Evolutionary conservation across 78 protist genomes (phyloP), one percentile per base, ranked within the genome.

Genomic region (Dictyostelium brefeldianum): DNA sequence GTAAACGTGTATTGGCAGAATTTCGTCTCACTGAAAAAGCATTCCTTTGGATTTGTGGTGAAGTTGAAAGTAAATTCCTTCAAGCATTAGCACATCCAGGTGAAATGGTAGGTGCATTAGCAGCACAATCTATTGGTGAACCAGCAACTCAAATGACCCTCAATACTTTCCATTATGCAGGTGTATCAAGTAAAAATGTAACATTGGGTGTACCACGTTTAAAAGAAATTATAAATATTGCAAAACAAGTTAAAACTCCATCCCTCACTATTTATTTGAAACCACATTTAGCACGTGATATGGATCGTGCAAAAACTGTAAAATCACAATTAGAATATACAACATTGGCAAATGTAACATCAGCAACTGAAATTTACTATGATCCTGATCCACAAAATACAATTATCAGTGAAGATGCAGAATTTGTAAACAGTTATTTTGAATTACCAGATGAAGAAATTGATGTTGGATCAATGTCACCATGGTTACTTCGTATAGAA

Each of bases 91-190:
- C 73, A 2, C 82, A 84, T 10, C 99, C 99, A 25, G 99, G 99
- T 65, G 99, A 99, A 78, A 82, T 78, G 97, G 95, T 89, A 36
- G 99, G 99, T 77, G 98, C 98, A 25, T 82, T 99, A 14, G 99
- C 99, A 0, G 99, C 99, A 20, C 99, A 99, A 97, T 95, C 98
- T 2, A 96, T 99, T 27, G 99, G 99, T n/a, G 99, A 99, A 96
- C 99, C 99, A 15, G 99, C 99, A 25, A 99, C 99, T 36, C 99
- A 99, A 95, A 99, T 99, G 99, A 99, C 99, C 5, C 96, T 99
- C 79, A 99, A 99, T 98, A 99, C 99, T 27, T 99, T 99, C 98
- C 99, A 99, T 91, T 97, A 82, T 67, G 99, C 99, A 47, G 99
- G 99, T 70, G 98, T 99, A 69, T 89, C 98, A 1, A 62, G 98